Percentiles rank a stretch among this genome's conserved stretches.
Evolutionary conservation across 805 yeast genomes (phyloP).

Genomic region (Yarrowia phangngaensis): DNA sequence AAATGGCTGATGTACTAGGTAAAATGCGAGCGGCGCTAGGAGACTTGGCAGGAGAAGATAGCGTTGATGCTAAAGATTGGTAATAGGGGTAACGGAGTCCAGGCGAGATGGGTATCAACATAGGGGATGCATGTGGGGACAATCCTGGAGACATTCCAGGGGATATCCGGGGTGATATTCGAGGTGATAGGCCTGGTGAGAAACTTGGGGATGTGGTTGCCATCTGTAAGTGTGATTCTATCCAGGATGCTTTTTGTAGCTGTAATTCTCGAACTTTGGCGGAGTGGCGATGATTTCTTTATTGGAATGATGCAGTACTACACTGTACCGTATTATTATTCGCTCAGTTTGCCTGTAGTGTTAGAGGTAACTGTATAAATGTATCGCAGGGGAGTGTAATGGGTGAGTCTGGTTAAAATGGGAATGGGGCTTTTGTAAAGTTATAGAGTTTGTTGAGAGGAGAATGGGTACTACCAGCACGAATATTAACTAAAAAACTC

Average conservation of each 20-base stretch:
- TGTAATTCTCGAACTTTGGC: too few relatives aligned
- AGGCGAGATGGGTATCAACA: constrained; percentile 24
- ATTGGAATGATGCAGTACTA: too few relatives aligned
- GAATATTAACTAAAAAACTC: too few relatives aligned
- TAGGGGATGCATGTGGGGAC: constrained; percentile 23
- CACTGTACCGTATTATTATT: too few relatives aligned
- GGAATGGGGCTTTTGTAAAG: too few relatives aligned
- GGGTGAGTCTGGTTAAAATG: too few relatives aligned
- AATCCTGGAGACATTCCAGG: constrained; percentile 10
- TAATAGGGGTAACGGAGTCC: constrained; percentile 22
- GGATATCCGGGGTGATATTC: not conserved
- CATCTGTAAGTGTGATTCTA: not conserved
- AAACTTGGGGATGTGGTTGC: constrained; percentile 3
- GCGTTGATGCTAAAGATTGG: constrained; percentile 17
- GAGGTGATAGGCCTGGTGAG: not conserved
- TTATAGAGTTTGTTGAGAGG: too few relatives aligned
- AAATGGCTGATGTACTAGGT: constrained; percentile 27
- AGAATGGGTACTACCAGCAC: too few relatives aligned
- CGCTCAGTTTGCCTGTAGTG: too few relatives aligned
- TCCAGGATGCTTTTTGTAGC: not conserved
- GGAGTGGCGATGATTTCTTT: too few relatives aligned
- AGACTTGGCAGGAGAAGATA: constrained; percentile 12
- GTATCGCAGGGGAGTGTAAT: too few relatives aligned
- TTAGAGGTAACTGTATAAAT: too few relatives aligned
- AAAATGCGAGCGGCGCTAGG: constrained; percentile 15